These are phyloP conservation scores for Micractinium sp. DNA, from an alignment of 139 green algal genomes.

Conservation along the genomic window DNA sequence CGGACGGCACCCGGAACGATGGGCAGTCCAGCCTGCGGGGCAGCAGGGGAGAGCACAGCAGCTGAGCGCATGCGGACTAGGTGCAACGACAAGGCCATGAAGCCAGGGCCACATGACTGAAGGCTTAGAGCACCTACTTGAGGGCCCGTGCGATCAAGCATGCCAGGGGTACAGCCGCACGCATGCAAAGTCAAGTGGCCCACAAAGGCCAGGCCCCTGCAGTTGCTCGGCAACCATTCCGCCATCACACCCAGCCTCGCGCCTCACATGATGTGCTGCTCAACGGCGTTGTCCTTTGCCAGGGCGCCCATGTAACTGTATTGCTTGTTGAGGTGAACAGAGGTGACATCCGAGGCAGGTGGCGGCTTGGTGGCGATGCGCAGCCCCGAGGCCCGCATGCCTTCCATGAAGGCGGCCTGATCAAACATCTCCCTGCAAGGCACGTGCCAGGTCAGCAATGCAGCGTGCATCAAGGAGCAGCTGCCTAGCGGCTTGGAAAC, in stretches of 20 bases:
- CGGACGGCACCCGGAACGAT: constrained; percentile 20
- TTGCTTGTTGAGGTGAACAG: neutral
- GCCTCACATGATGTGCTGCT: constrained; percentile 11
- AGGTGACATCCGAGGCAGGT: neutral
- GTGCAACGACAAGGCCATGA: no score
- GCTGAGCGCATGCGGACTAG: neutral
- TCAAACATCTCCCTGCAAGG: neutral
- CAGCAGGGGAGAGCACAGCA: neutral
- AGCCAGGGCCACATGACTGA: no score
- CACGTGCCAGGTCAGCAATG: neutral
- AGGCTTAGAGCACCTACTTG: no score
- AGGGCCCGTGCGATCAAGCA: neutral
- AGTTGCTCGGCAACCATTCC: no score
- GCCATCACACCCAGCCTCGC: no score
- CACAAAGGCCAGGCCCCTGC: no score
- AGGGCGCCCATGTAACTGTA: neutral
- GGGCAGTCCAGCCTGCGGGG: constrained; percentile 39
- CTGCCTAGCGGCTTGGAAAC: neutral
- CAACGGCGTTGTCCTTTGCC: neutral
- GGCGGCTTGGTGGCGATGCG: neutral
- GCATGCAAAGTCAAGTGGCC: no score
- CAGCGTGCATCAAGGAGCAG: neutral
- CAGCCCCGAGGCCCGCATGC: neutral
- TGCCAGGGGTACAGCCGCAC: neutral
- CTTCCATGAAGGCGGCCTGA: neutral